These are phyloP conservation scores for Morella rubra DNA, from an alignment of 306 rosid genomes.

Conservation along the genomic window DNA sequence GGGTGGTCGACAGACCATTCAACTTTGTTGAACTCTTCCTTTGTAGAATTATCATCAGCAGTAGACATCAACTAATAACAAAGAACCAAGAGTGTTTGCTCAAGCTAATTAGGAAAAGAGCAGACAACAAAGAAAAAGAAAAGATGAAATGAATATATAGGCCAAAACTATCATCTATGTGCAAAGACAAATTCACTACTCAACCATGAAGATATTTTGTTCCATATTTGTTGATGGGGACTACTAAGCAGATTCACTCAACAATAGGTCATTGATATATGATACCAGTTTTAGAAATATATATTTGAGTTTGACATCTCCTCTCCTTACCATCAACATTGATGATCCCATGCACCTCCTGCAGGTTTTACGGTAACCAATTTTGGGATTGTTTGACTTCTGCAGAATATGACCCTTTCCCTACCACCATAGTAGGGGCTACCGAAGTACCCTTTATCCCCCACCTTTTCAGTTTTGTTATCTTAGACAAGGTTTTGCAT, in stretches of 20 bases:
- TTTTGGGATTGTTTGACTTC: neutral
- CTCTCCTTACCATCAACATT: neutral
- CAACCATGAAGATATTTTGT: neutral
- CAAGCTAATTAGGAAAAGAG: conserved; percentile 22
- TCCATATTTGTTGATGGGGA: neutral
- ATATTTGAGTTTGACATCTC: neutral
- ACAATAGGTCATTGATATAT: no score
- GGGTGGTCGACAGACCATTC: conserved; percentile 73
- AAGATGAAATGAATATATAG: neutral
- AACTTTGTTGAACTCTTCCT: conserved; percentile 81
- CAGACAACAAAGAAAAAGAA: neutral
- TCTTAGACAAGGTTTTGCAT: neutral
- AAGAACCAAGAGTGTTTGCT: conserved; percentile 26
- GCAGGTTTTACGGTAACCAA: neutral
- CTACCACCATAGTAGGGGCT: neutral
- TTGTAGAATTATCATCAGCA: conserved; percentile 41
- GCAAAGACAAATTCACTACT: neutral
- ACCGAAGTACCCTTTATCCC: neutral
- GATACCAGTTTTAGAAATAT: neutral
- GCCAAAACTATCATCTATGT: neutral
- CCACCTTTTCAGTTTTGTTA: neutral
- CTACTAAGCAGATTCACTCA: neutral
- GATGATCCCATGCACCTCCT: neutral
- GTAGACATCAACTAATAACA: conserved; percentile 53
- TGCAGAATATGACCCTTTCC: neutral